Conservation (phyloP, 441 rosid genomes). For the Francoa sonchifolia region DNA sequence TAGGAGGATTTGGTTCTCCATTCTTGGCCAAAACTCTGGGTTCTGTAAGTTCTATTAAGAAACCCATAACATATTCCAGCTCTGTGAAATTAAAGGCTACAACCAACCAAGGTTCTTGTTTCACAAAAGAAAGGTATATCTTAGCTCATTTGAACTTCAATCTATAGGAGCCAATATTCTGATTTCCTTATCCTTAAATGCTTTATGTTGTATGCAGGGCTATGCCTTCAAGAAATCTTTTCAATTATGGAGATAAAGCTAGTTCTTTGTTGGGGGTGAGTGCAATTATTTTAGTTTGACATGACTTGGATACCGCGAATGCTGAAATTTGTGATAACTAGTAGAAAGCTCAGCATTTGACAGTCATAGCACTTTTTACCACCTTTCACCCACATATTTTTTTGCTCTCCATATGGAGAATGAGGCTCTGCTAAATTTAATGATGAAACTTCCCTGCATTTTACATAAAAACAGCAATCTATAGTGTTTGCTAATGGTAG, state of each 20-base stretch:
- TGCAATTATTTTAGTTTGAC: constrained; percentile 7
- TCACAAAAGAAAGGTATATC: constrained; percentile 34
- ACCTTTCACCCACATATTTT: no score
- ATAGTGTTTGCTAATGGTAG: background rate
- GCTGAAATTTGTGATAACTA: no score
- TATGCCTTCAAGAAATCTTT: constrained; percentile 32
- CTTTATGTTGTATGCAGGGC: constrained; percentile 26
- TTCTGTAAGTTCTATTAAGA: constrained; percentile 34
- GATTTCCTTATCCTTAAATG: background rate
- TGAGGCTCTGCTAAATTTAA: no score
- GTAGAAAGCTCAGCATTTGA: no score
- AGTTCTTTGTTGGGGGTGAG: constrained; percentile 35
- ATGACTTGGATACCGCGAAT: no score
- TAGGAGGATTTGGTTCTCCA: constrained; percentile 33
- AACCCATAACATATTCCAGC: constrained; percentile 18
- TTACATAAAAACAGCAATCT: no score
- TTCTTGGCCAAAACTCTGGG: constrained; percentile 18
- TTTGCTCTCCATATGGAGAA: background rate
- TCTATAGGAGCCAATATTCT: background rate
- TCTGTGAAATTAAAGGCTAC: constrained; percentile 30
- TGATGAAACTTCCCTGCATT: no score
- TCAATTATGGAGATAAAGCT: constrained; percentile 23
- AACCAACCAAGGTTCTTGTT: constrained; percentile 14
- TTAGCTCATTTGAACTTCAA: no score
- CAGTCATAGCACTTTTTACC: no score